These are phyloP conservation scores for Pseudevernia furfuracea DNA, from an alignment of 495 filamentous ascomycete species.

Conservation along the genomic window DNA sequence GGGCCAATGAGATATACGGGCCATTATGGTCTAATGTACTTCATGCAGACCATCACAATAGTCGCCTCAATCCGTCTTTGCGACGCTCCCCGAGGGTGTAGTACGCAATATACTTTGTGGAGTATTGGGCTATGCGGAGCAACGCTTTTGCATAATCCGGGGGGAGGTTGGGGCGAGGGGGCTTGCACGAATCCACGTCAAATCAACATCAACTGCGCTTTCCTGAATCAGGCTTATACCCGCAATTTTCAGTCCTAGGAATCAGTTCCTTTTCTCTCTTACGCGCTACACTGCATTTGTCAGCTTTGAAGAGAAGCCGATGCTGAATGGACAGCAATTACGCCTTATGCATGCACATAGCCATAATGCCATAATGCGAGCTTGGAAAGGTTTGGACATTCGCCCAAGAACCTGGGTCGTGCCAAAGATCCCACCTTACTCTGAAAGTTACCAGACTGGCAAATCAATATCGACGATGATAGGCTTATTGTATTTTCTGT, in stretches of 20 bases:
- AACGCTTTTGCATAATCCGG: not conserved
- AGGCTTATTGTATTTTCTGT: slow-evolving; percentile 61
- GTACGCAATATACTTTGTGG: not conserved
- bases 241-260: not conserved
- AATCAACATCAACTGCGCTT: not conserved
- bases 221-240: not conserved
- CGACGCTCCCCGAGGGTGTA: slow-evolving; percentile 1
- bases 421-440: not conserved
- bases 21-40: slow-evolving; percentile 3
- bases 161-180: not conserved
- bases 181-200: not conserved
- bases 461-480: slow-evolving; percentile 73
- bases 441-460: slow-evolving; percentile 36
- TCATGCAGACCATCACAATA: slow-evolving; percentile 19
- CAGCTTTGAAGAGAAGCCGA: not conserved
- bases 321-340: not conserved
- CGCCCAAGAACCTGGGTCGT: not conserved
- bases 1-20: slow-evolving; percentile 20
- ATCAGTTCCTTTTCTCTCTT: not conserved
- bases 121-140: not conserved
- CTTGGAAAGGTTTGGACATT: not conserved
- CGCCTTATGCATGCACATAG: slow-evolving; percentile 9
- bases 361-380: not conserved
- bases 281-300: not conserved
- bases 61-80: not conserved